Evolutionary conservation across 176 grass and related monocot genomes (phyloP).

Genomic region (maize (Zea mays)): Zm-B73-REFERENCE-NAM-5.0 NC_050096.1:302076501-302077000

Average conservation of each 20-base stretch:
- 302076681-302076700: too few species aligned
- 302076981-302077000: neutral
- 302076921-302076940: conserved; percentile 35
- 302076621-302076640: neutral
- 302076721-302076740: neutral
- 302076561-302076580: too few species aligned
- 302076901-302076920: neutral
- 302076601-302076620: too few species aligned
- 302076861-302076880: too few species aligned
- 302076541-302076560: too few species aligned
- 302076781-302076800: neutral
- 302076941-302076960: neutral
- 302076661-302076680: too few species aligned
- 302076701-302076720: neutral
- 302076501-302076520: neutral
- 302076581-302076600: neutral
- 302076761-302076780: neutral
- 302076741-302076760: neutral
- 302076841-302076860: neutral
- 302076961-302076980: neutral
- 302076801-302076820: neutral
- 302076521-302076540: neutral
- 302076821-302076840: neutral
- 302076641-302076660: too few species aligned
- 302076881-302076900: neutral